Evolutionary conservation across 495 filamentous ascomycete species (phyloP).

Genomic region (Talaromyces liani): DNA sequence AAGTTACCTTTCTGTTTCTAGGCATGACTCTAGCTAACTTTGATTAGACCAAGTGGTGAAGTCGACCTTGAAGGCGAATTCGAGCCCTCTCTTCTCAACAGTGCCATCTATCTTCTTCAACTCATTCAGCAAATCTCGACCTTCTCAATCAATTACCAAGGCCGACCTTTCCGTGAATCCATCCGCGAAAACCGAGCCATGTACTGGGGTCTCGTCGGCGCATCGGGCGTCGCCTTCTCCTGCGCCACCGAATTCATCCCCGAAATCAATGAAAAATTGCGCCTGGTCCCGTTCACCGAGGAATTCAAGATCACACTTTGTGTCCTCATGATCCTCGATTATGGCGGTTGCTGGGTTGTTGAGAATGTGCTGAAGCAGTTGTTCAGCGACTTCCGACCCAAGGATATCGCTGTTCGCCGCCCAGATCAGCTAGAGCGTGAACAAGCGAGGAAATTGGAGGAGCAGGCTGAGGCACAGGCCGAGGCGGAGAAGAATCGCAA

Average conservation of each 20-base stretch:
- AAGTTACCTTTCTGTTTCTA: conserved; percentile 28
- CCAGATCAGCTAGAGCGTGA: conserved; percentile 84
- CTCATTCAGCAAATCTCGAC: conserved; percentile 99
- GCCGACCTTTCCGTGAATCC: conserved; percentile 91
- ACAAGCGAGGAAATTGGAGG: conserved; percentile 34
- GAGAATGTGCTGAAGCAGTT: conserved; percentile 78
- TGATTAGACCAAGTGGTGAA: conserved; percentile 52
- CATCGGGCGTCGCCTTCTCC: conserved; percentile 84
- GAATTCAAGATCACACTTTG: conserved; percentile 91
- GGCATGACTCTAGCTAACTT: conserved; percentile 18
- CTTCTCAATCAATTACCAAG: conserved; percentile 99
- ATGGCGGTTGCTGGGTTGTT: conserved; percentile 77
- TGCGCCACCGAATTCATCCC: conserved; percentile 96
- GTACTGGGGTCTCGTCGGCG: conserved; percentile 91
- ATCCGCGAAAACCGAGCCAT: conserved; percentile 94
- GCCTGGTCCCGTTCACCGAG: conserved; percentile 81
- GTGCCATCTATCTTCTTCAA: conserved; percentile 93
- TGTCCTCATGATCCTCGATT: conserved; percentile 80
- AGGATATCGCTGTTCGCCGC: conserved; percentile 84
- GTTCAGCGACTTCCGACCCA: conserved; percentile 89
- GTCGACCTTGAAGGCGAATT: conserved; percentile 96
- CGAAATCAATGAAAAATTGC: conserved; percentile 89
- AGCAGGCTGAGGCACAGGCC: conserved; percentile 49
- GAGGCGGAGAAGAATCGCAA: conserved; percentile 40
- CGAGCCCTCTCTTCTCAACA: conserved; percentile 87